Conservation (phyloP, 176 grass and related monocot species). For the Triticum monococcum region DNA sequence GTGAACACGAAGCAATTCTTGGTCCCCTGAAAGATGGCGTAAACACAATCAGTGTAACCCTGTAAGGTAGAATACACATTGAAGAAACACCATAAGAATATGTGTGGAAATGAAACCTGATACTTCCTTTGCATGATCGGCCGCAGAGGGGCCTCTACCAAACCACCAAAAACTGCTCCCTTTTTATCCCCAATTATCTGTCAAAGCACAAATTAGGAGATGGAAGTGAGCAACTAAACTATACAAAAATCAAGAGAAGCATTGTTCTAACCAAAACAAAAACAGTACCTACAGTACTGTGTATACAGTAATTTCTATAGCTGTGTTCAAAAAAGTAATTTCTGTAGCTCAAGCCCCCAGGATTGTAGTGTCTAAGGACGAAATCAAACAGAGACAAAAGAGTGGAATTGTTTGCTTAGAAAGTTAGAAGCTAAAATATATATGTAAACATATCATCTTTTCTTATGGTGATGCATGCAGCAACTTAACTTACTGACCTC, state of each 20-base stretch:
- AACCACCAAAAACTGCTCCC: constrained; percentile 95
- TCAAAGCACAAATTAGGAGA: constrained; percentile 4
- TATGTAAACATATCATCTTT: background rate
- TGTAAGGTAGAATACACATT: constrained; percentile 17
- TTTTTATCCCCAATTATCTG: constrained; percentile 87
- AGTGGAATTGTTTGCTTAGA: background rate
- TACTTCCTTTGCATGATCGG: constrained; percentile 94
- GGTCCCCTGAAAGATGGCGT: constrained; percentile 59
- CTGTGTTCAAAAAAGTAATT: background rate
- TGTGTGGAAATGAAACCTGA: constrained; percentile 54
- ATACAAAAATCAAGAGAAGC: background rate
- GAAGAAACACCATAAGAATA: constrained; percentile 8
- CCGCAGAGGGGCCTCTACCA: constrained; percentile 81
- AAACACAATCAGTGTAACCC: background rate
- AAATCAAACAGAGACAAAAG: background rate
- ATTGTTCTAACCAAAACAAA: background rate
- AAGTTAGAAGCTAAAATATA: background rate
- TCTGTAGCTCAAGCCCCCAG: background rate
- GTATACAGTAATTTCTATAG: background rate
- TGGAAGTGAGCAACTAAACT: background rate
- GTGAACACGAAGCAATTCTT: constrained; percentile 92
- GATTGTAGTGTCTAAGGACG: background rate
- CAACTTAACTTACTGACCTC: background rate
- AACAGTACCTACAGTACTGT: background rate
- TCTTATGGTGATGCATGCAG: background rate